A percentile compares a stretch with the other conserved stretches of the same genome.
Evolutionary conservation across 805 yeast genomes (phyloP).

Genomic region (Wickerhamiella occidentalis): DNA sequence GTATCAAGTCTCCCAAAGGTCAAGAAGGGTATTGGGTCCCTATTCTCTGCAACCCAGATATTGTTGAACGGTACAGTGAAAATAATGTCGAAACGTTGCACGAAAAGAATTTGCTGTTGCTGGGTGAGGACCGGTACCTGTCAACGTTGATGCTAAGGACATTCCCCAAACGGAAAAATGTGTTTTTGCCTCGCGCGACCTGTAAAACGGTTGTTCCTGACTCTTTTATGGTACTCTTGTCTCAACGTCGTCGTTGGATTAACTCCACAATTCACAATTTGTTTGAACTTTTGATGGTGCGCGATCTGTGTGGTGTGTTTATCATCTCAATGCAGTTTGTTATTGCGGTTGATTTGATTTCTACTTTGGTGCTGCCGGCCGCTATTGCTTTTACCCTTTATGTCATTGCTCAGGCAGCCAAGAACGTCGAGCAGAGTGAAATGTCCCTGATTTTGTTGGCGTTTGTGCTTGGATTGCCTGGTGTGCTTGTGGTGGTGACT

Average conservation of each 20-base stretch:
- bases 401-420: slow-evolving; percentile 58
- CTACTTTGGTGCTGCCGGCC: slow-evolving; percentile 80
- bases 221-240: slow-evolving; percentile 60
- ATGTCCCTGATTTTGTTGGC: slow-evolving; percentile 66
- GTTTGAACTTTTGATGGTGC: slow-evolving; percentile 72
- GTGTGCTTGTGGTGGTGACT: slow-evolving; percentile 64
- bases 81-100: slow-evolving; percentile 76
- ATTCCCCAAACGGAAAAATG: slow-evolving; percentile 78
- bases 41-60: slow-evolving; percentile 81
- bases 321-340: slow-evolving; percentile 94
- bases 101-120: slow-evolving; percentile 66
- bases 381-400: slow-evolving; percentile 76
- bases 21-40: slow-evolving; percentile 81
- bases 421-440: slow-evolving; percentile 62
- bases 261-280: slow-evolving; percentile 88
- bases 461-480: slow-evolving; percentile 76
- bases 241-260: slow-evolving; percentile 95
- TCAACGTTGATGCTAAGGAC: slow-evolving; percentile 77
- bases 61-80: slow-evolving; percentile 82
- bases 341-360: slow-evolving; percentile 68
- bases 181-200: slow-evolving; percentile 81
- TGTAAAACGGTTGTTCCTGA: slow-evolving; percentile 90
- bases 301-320: slow-evolving; percentile 86
- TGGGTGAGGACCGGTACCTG: slow-evolving; percentile 85
- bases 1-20: slow-evolving; percentile 84